A percentile compares a stretch with the other conserved stretches of the same genome.
Conservation (phyloP, 2,329 filamentous ascomycete genomes). For the Cadophora luteo-olivacea region DNA sequence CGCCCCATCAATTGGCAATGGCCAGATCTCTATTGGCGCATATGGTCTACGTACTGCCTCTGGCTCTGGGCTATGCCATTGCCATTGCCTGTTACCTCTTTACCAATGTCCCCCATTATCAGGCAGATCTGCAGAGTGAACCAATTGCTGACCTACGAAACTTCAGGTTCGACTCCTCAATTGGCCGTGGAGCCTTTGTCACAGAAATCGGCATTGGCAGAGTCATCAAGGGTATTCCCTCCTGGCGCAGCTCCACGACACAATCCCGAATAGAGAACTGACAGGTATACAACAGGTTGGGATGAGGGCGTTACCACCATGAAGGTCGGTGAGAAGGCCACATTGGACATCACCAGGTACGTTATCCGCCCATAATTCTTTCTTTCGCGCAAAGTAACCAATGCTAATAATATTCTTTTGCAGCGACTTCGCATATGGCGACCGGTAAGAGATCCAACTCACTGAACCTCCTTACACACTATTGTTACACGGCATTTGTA, state of each 20-base stretch:
- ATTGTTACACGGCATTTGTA: constrained; percentile 1
- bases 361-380: constrained; percentile 35
- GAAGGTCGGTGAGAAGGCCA: constrained; percentile 90
- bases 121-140: not conserved
- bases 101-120: not conserved
- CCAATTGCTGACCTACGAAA: constrained; percentile 22
- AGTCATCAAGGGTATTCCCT: constrained; percentile 79
- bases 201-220: constrained; percentile 80
- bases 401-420: constrained; percentile 32
- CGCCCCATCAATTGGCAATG: constrained; percentile 13
- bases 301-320: constrained; percentile 86
- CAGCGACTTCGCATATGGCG: constrained; percentile 71
- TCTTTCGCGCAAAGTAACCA: constrained; percentile 1
- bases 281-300: constrained; percentile 63
- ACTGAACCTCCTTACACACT: constrained; percentile 1
- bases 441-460: constrained; percentile 53
- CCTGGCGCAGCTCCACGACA: constrained; percentile 15
- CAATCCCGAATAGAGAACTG: constrained; percentile 26
- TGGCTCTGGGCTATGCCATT: not conserved
- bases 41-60: not conserved
- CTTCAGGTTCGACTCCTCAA: constrained; percentile 85
- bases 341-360: constrained; percentile 80
- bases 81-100: not conserved
- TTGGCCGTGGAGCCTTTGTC: constrained; percentile 76
- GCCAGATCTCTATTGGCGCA: not conserved